Base-by-base conservation (phyloP, 495 filamentous ascomycete species). In the Aspergillus nanangensis region DNA sequence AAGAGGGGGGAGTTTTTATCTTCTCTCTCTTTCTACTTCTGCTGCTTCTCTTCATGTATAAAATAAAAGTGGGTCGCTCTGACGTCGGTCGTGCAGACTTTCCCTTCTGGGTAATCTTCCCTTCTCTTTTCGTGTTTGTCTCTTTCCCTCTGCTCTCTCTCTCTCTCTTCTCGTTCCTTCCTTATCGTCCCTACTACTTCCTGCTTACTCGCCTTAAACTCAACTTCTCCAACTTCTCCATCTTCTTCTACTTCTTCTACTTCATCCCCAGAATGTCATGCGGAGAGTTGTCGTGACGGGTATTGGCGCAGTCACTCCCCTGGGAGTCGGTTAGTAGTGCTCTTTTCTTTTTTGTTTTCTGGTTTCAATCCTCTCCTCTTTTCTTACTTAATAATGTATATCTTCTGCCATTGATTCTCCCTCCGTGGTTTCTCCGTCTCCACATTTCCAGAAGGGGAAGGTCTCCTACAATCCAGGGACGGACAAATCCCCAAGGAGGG, bases 201-300 rank as follows among this genome's bases (percentile, higher is more conserved):
- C 13, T 34, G 17, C 17, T 20, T 34, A 24, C 36, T 31, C 22
- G 42, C 14, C 19, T 24, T 17, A 38, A 35, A 21, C 13, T 18
- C 36, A 24, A 10, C 13, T 22, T 20, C 23, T 19, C 33, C 34
- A 34, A 18, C 9, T 39, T 22, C 18, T 29, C 23, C 20, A 17
- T 34, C 29, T 21, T 29, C 5, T 17, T 10, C 14, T 17, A n/a
- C 13, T 8, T 14, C 7, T 31, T 15, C 39, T 20, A n/a, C n/a
- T 31, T 14, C 24, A 19, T 13, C 3, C 17, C 8, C 46, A 62
- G 46, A 38, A 76, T 78, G 74, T 63, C 55, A 93, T 95, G 92
- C 85, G 91, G 67, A 83, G 88, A 54, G 93, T 97, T 55, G 93
- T 96, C 56, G 84, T 97, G 55, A 97, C 93, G 36, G 93, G 93